These are phyloP conservation scores for Pseudoscleropodium purum DNA, from an alignment of 225 moss, liverwort and hornwort species.

Conservation along the genomic window DNA sequence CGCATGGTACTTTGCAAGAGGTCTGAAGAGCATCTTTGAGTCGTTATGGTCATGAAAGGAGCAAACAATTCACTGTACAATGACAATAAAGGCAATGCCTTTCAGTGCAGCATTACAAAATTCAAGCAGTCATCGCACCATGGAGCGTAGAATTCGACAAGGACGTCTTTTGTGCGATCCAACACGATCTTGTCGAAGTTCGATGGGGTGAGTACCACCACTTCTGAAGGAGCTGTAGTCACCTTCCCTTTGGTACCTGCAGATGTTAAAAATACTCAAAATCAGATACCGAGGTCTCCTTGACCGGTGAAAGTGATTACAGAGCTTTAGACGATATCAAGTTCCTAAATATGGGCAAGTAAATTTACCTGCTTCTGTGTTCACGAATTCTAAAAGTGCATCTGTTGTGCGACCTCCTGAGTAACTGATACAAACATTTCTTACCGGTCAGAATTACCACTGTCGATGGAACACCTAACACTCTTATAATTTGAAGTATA, in stretches of 20 bases:
- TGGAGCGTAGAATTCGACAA: constrained; percentile 96
- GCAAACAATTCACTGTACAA: not conserved
- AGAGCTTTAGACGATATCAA: not conserved
- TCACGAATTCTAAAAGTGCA: constrained; percentile 79
- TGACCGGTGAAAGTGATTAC: not conserved
- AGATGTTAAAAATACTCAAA: not conserved
- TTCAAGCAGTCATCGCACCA: constrained; percentile 41
- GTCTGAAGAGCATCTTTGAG: not conserved
- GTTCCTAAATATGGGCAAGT: not conserved
- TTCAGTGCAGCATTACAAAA: not conserved
- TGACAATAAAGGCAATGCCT: not conserved
- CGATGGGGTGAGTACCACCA: constrained; percentile 70
- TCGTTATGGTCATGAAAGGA: not conserved
- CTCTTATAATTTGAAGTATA: not conserved
- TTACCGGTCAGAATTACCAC: not conserved
- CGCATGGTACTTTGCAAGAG: not conserved
- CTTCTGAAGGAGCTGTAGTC: constrained; percentile 50
- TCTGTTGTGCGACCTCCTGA: constrained; percentile 81
- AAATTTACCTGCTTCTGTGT: constrained; percentile 68
- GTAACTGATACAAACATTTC: constrained; percentile 47
- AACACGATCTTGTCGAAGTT: constrained; percentile 82
- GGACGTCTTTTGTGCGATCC: constrained; percentile 78
- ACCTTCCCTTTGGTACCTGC: constrained; percentile 81
- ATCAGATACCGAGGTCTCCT: not conserved
- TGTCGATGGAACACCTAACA: not conserved